Conservation (phyloP, 2,329 filamentous ascomycete genomes). For the Beauveria asiatica region DNA sequence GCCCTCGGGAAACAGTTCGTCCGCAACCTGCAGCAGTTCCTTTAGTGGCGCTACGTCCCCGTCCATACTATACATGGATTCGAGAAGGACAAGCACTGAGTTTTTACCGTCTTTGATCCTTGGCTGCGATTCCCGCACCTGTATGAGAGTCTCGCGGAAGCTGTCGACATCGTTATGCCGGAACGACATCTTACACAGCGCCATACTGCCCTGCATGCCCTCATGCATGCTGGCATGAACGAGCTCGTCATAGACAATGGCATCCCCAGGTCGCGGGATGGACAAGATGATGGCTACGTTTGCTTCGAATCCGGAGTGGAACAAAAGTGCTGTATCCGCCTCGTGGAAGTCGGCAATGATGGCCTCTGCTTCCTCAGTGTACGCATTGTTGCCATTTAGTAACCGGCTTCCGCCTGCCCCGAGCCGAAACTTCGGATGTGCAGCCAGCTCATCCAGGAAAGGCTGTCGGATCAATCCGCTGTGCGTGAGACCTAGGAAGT, state of each 20-base stretch:
- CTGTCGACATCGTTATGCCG: constrained; percentile 24
- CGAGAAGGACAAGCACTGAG: constrained; percentile 29
- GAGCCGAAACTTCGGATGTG: neutral
- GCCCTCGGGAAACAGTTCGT: constrained; percentile 21
- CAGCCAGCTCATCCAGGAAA: constrained; percentile 1
- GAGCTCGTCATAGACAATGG: constrained; percentile 6
- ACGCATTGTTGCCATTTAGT: neutral
- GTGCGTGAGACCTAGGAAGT: neutral
- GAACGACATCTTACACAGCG: neutral
- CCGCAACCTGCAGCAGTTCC: constrained; percentile 25
- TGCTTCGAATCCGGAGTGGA: constrained; percentile 2
- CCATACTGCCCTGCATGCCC: constrained; percentile 4
- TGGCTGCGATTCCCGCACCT: constrained; percentile 21
- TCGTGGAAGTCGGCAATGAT: neutral
- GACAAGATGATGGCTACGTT: constrained; percentile 1
- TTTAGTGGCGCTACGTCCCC: constrained; percentile 30
- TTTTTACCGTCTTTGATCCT: constrained; percentile 18
- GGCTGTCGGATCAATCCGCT: neutral
- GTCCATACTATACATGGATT: constrained; percentile 36
- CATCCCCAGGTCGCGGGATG: constrained; percentile 1
- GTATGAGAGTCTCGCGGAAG: constrained; percentile 26
- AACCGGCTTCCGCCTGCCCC: neutral
- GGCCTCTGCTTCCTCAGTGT: neutral
- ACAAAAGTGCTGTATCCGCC: constrained; percentile 2
- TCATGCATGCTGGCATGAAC: constrained; percentile 1